Conservation (phyloP, 257 asterid species). For the Salvia miltiorrhiza region DNA sequence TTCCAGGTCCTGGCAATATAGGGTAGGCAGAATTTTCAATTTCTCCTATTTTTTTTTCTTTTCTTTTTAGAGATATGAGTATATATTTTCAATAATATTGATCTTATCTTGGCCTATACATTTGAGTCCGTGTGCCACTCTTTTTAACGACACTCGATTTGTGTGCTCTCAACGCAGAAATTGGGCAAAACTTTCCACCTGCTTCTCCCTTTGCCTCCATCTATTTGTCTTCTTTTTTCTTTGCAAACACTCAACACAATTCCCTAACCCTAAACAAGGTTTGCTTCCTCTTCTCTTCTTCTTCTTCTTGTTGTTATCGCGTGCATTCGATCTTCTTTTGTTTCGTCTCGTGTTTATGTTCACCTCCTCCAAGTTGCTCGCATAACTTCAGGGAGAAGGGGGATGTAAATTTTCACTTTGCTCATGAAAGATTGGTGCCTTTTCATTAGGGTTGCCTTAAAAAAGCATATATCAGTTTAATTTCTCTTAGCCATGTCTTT, state of each 20-base stretch:
- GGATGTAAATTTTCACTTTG: background rate
- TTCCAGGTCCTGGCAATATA: slow-evolving; percentile 10
- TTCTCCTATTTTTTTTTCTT: background rate
- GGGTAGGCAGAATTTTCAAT: background rate
- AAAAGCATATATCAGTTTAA: background rate
- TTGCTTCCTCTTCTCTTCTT: background rate
- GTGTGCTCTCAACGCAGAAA: slow-evolving; percentile 36
- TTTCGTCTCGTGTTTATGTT: background rate
- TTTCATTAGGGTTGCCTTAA: background rate
- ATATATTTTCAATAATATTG: background rate
- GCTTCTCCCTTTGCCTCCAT: slow-evolving; percentile 18
- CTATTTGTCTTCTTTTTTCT: slow-evolving; percentile 36
- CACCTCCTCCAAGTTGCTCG: background rate
- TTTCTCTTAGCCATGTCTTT: background rate
- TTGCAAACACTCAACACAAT: slow-evolving; percentile 13
- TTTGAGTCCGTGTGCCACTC: slow-evolving; percentile 6
- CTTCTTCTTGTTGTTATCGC: background rate
- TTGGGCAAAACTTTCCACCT: slow-evolving; percentile 29
- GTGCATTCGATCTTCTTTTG: background rate
- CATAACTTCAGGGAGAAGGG: background rate
- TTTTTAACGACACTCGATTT: slow-evolving; percentile 34
- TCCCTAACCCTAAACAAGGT: slow-evolving; percentile 34
- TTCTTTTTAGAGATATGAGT: too few relatives aligned
- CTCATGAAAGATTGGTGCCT: background rate
- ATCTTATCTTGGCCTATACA: slow-evolving; percentile 10